Base-by-base conservation (phyloP, 2,329 filamentous ascomycete genomes). In the Trichoderma afroharzianum region DNA sequence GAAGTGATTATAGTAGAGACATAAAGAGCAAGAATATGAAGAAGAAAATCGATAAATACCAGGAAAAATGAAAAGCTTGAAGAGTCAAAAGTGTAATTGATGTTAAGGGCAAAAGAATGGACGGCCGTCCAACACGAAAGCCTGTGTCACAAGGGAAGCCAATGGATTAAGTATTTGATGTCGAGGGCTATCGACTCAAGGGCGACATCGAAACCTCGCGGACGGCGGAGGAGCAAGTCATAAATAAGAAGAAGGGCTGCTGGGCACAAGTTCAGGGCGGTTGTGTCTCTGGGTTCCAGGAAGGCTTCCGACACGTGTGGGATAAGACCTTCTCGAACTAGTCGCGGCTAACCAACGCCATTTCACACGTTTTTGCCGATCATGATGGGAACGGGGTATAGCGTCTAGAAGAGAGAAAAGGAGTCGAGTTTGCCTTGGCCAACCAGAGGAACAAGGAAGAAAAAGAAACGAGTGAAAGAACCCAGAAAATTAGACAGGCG, bases 181-280 rank as follows among this genome's bases (percentile, higher is more conserved):
- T 68, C 15, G 70, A 71, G 32, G 70, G 63, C 15, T 68, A 57
- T 28, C 63, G 33, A 71, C 57, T 32, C 39, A 68, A 57, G 50
- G 57, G 63, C 43, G 32, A 26, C 43, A 71, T 68, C 57, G 36
- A 62, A 71, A 28, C 59, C 64, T 72, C 66, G 66, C 61, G 71
- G 64, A 21, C n/a, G 61, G 66, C 39, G 71, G 66, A 70, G 61
- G 66, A 70, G 66, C 53, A 62, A 39, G 66, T 53, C 71, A 61
- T 72, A 53, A 72, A 69, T 66, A 72, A 33, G 28, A 58, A 24
- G 28, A 62, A 50, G 39, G 39, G 36, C 24, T 63, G 70, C 36
- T 18, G 26, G 43, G 18, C 33, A 47, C 30, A 53, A 18, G 43
- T 58, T 47, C 47, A 33, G 61, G 39, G 32, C 32, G 18, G 26